Base-by-base conservation (phyloP, 1,139 yeast genomes). In the Protomyces macrosporus region DNA sequence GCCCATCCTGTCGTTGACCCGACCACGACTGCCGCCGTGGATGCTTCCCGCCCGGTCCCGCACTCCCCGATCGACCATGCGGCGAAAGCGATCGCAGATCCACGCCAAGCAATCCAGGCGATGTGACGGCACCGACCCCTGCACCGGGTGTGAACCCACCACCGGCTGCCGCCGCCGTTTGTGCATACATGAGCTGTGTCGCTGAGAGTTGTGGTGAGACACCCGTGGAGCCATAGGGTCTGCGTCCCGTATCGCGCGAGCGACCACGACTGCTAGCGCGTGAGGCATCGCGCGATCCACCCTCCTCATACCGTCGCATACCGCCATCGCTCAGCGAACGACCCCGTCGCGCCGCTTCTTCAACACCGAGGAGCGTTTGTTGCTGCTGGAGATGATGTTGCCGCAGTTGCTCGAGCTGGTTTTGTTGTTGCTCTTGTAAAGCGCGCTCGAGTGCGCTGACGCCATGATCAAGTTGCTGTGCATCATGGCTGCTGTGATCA, bases 21-120 rank as follows among this genome's bases (percentile, higher is more conserved):
- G 53, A 52, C 58, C 58, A 60, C 10, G 63, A 53, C 9, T 45
- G 40, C 35, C 63, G 39, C 5, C 58, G 63, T 9, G 16, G 30
- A 42, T 50, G 36, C 23, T 30, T 33, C 9, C 48, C 48, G 16
- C 48, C 48, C 5, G 48, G 48, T 36, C 39, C 39, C 39, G 39
- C 39, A 36, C 39, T 36, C 9, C 39, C 39, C 6, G 48, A 42
- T 42, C 48, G 48, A 9, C 30, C 10, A 42, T 42, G n/a, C 12
- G 48, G 48, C 23, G 48, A 42, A 6, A 14, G 48, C 23, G 48
- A 23, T 5, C 48, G 48, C 32, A 42, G 14, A 10, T 42, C 48
- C 5, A 30, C n/a, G 32, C 48, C 48, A 4, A 42, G 32, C 48
- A 42, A 42, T 4, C 48, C 48, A 5, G 48, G 23, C 9, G 48